Percentiles rank a stretch among this genome's conserved stretches.
These are phyloP conservation scores for Colletotrichum tropicale DNA, from an alignment of 2,329 filamentous ascomycete genomes.

Conservation along the genomic window DNA sequence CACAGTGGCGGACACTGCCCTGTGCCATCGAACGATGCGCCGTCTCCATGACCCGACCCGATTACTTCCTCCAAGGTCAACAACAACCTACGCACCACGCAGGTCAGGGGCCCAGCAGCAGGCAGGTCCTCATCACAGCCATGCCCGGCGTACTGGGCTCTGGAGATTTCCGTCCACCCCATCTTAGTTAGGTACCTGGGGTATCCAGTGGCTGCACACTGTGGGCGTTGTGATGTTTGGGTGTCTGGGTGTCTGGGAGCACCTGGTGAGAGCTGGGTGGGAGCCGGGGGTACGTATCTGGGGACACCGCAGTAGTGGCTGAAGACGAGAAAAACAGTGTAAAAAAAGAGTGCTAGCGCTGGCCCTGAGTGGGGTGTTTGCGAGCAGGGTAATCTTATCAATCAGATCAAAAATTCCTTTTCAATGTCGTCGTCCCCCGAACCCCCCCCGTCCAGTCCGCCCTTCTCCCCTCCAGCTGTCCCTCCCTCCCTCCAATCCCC, in stretches of 20 bases:
- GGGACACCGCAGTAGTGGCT: not conserved
- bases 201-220: not conserved
- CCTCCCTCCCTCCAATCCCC: slow-evolving; percentile 25
- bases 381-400: slow-evolving; percentile 46
- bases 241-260: not conserved
- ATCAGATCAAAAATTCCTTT: slow-evolving; percentile 40
- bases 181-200: not conserved
- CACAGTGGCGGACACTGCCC: not conserved
- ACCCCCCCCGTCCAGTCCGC: not conserved
- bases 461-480: slow-evolving; percentile 22
- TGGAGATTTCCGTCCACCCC: not conserved
- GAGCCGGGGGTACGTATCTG: not conserved
- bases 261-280: not conserved
- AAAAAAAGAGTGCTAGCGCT: not conserved
- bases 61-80: not conserved
- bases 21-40: slow-evolving; percentile 11
- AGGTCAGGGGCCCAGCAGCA: not conserved
- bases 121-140: not conserved
- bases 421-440: not conserved
- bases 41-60: not conserved
- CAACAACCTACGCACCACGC: not conserved
- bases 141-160: not conserved
- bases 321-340: not conserved
- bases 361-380: slow-evolving; percentile 12
- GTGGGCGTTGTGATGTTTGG: not conserved